These are phyloP conservation scores for Picocystis sp. DNA, from an alignment of 163 green algal species.

Conservation along the genomic window DNA sequence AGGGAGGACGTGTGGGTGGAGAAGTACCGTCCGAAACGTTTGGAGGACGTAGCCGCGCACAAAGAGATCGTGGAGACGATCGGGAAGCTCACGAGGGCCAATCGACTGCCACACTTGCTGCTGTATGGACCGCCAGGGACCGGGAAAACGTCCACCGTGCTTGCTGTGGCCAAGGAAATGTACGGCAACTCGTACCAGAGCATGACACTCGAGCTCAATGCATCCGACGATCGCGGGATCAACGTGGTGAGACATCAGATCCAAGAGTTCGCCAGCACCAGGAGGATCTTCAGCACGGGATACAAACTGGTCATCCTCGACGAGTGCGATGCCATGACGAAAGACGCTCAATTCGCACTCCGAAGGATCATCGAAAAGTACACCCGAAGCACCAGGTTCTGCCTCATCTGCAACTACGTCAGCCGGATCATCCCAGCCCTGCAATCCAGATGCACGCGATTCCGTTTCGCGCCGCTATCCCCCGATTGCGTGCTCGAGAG, in stretches of 20 bases:
- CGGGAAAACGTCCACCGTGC: conserved; percentile 87
- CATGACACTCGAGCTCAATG: conserved; percentile 97
- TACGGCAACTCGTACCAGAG: conserved; percentile 53
- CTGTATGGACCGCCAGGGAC: conserved; percentile 97
- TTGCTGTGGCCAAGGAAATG: conserved; percentile 79
- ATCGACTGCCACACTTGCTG: conserved; percentile 88
- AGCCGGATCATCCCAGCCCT: conserved; percentile 95
- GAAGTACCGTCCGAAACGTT: conserved; percentile 81
- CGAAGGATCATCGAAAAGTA: conserved; percentile 98
- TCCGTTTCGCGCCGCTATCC: conserved; percentile 82
- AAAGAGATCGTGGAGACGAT: conserved; percentile 97
- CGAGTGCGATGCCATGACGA: conserved; percentile 98
- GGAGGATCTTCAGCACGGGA: conserved; percentile 27
- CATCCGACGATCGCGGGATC: conserved; percentile 88
- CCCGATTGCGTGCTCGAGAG: conserved; percentile 42
- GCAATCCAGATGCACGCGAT: conserved; percentile 91
- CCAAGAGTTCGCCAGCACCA: conserved; percentile 79
- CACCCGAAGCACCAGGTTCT: conserved; percentile 90
- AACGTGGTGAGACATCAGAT: conserved; percentile 87
- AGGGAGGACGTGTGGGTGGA: conserved; percentile 54
- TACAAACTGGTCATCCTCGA: conserved; percentile 99
- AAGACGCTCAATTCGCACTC: conserved; percentile 93
- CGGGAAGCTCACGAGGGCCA: conserved; percentile 65
- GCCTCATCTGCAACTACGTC: conserved; percentile 99
- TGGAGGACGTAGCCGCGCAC: conserved; percentile 89